phyloP scores from a whole-genome alignment of 768 basidiomycete species.

The Cyclocybe cylindracea region DNA sequence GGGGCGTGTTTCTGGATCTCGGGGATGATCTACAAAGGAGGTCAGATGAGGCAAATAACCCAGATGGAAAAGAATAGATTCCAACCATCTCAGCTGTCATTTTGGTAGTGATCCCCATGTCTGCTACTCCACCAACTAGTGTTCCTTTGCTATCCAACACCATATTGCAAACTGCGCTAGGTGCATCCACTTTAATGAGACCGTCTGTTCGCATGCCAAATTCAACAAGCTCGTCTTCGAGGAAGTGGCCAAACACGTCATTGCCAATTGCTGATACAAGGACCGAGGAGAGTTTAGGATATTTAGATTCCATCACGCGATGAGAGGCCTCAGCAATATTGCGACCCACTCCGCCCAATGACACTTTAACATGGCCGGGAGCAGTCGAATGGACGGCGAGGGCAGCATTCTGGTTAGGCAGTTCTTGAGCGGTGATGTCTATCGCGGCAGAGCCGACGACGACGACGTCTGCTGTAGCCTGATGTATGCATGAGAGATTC shows the following conservation, averaged over 20 bases:
- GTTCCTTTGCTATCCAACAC: constrained; percentile 71
- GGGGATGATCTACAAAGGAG: constrained; percentile 46
- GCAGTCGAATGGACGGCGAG: constrained; percentile 63
- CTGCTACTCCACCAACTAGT: constrained; percentile 85
- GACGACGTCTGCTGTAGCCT: constrained; percentile 51
- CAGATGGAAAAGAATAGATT: not conserved
- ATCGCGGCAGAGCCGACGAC: constrained; percentile 88
- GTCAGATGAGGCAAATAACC: not conserved
- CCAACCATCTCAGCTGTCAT: constrained; percentile 47
- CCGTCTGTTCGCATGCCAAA: constrained; percentile 87
- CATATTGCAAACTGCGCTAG: constrained; percentile 87
- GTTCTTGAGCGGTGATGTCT: constrained; percentile 73
- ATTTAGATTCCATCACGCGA: constrained; percentile 48
- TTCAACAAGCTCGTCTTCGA: constrained; percentile 54
- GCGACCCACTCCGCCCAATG: constrained; percentile 90
- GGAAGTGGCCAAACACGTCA: constrained; percentile 74
- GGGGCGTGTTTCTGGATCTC: constrained; percentile 54
- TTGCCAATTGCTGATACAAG: constrained; percentile 77
- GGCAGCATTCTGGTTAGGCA: constrained; percentile 32
- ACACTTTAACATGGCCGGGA: constrained; percentile 73
- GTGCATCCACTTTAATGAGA: constrained; percentile 37
- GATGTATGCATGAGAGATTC: not conserved
- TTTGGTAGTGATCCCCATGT: constrained; percentile 73
- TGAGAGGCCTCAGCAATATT: constrained; percentile 93
- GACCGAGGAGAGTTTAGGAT: constrained; percentile 41